Evolutionary conservation across 2,329 filamentous ascomycete species (phyloP).

Genomic region (Falciphora oryzae): DNA sequence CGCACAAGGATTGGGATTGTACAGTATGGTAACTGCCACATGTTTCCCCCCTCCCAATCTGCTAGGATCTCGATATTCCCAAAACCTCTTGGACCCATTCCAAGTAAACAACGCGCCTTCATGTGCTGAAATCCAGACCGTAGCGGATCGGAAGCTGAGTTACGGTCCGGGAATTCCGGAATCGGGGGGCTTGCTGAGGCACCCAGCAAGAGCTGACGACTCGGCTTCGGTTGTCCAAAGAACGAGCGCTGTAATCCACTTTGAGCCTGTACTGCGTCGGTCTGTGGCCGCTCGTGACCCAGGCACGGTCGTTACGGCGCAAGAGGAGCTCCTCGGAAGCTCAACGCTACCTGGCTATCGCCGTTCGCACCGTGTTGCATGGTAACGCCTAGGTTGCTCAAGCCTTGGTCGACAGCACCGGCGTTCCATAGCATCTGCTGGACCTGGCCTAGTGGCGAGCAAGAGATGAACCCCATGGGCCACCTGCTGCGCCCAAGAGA

Average conservation of each 20-base stretch:
- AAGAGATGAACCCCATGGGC: conserved; percentile 67
- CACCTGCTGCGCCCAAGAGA: conserved; percentile 60
- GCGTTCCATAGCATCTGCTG: conserved; percentile 70
- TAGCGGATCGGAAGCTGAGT: background rate
- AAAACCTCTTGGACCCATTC: background rate
- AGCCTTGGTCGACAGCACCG: conserved; percentile 53
- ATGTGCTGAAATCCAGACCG: background rate
- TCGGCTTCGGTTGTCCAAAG: background rate
- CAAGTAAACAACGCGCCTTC: background rate
- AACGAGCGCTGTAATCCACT: too few species aligned
- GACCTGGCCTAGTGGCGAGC: conserved; percentile 51
- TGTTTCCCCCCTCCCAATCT: background rate
- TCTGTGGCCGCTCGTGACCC: background rate
- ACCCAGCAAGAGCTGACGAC: background rate
- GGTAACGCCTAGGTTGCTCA: conserved; percentile 53
- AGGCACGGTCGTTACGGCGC: background rate
- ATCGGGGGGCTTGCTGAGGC: background rate
- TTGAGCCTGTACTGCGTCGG: too few species aligned
- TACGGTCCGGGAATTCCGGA: background rate
- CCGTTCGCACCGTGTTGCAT: conserved; percentile 32
- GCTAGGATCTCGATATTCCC: background rate
- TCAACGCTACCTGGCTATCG: conserved; percentile 41
- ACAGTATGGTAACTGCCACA: background rate
- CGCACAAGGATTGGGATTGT: background rate
- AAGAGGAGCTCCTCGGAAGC: conserved; percentile 41